These are phyloP conservation scores for Lactarius psammicola DNA, from an alignment of 768 basidiomycete genomes.

Conservation along the genomic window DNA sequence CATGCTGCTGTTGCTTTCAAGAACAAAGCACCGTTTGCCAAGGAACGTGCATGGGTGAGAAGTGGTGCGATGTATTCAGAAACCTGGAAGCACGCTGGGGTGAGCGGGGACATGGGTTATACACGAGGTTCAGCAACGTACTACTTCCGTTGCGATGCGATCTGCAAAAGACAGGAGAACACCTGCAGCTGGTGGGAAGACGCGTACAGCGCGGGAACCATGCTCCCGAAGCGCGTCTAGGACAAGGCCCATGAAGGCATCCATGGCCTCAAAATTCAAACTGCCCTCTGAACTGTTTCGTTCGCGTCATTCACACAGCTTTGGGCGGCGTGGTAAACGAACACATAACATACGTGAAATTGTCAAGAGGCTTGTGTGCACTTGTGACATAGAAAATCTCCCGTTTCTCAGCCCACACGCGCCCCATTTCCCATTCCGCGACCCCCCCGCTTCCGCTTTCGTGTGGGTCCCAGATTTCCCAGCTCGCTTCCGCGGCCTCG, in stretches of 20 bases:
- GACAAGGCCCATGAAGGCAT: slow-evolving; percentile 75
- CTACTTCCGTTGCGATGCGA: slow-evolving; percentile 81
- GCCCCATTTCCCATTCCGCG: slow-evolving; percentile 87
- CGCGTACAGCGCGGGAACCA: slow-evolving; percentile 75
- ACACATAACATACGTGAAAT: slow-evolving; percentile 60
- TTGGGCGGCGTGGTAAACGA: neutral
- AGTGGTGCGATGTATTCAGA: slow-evolving; percentile 83
- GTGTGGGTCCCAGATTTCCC: slow-evolving; percentile 70
- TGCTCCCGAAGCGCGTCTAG: slow-evolving; percentile 66
- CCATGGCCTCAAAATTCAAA: slow-evolving; percentile 92
- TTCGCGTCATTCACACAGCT: slow-evolving; percentile 15
- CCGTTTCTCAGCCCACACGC: slow-evolving; percentile 93
- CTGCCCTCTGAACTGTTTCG: slow-evolving; percentile 34
- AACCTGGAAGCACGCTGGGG: slow-evolving; percentile 47
- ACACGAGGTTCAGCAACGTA: slow-evolving; percentile 38
- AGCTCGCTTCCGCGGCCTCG: slow-evolving; percentile 78
- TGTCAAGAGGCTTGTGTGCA: slow-evolving; percentile 77
- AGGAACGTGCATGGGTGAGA: slow-evolving; percentile 71
- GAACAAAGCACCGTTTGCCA: slow-evolving; percentile 62
- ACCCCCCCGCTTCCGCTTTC: slow-evolving; percentile 29
- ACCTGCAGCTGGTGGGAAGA: slow-evolving; percentile 79
- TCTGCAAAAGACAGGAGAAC: slow-evolving; percentile 84
- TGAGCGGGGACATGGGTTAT: slow-evolving; percentile 13
- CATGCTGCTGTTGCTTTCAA: slow-evolving; percentile 86
- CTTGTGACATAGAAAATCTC: slow-evolving; percentile 90